Conservation (phyloP, 140 eudicot genomes). For the Ambrosia hybrid region DNA sequence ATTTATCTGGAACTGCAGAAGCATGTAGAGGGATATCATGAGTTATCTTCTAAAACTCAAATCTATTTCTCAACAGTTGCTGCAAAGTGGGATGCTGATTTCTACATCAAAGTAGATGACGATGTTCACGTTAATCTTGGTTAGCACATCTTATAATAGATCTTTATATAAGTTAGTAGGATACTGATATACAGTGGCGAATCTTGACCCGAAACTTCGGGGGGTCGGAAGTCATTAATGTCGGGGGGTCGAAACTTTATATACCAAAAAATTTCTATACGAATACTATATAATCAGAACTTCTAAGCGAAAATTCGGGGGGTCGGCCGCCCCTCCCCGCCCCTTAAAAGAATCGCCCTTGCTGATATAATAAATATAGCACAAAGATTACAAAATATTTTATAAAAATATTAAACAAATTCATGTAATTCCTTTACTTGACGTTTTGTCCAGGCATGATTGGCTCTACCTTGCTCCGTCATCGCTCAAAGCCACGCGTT, state of each 20-base stretch:
- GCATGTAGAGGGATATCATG: constrained; percentile 86
- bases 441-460: constrained; percentile 53
- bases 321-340: no score
- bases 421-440: background rate
- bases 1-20: constrained; percentile 43
- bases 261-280: no score
- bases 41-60: constrained; percentile 78
- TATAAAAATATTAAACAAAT: background rate
- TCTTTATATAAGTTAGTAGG: background rate
- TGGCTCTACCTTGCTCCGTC: constrained; percentile 69
- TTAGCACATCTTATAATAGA: constrained; percentile 31
- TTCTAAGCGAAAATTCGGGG: no score
- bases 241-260: no score
- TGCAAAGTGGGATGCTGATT: constrained; percentile 86
- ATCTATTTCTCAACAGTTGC: constrained; percentile 74
- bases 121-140: constrained; percentile 93
- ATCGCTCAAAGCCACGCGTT: constrained; percentile 71
- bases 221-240: no score
- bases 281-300: no score
- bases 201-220: no score
- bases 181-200: no score
- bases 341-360: no score
- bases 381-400: background rate
- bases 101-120: constrained; percentile 81
- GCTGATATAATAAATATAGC: background rate